These are phyloP conservation scores for Pseudodiploospora longispora DNA, from an alignment of 2,329 filamentous ascomycete genomes.

Conservation along the genomic window DNA sequence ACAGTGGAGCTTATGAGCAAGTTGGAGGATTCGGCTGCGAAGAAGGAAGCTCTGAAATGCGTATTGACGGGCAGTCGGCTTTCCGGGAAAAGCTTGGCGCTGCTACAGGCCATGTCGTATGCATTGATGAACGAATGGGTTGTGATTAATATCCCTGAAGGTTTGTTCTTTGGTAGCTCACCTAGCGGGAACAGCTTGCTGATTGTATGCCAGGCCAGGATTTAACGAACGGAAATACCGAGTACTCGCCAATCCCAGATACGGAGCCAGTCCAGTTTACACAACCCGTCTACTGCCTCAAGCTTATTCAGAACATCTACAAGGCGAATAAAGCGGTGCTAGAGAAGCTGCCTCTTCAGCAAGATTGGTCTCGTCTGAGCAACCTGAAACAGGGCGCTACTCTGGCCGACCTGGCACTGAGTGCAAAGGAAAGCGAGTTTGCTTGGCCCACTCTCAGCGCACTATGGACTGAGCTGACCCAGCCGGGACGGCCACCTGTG, in stretches of 20 bases:
- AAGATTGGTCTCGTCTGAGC: slow-evolving; percentile 35
- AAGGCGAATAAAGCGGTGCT: slow-evolving; percentile 66
- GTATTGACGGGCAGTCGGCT: slow-evolving; percentile 67
- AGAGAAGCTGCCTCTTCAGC: slow-evolving; percentile 35
- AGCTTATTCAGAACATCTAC: slow-evolving; percentile 63
- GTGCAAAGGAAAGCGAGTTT: slow-evolving; percentile 64
- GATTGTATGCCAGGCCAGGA: slow-evolving; percentile 52
- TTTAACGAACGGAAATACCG: slow-evolving; percentile 68
- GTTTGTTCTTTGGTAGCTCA: slow-evolving; percentile 37
- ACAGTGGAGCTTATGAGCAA: slow-evolving; percentile 61
- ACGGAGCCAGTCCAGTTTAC: slow-evolving; percentile 55
- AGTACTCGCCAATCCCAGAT: slow-evolving; percentile 64
- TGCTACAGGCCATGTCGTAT: slow-evolving; percentile 77
- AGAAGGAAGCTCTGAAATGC: slow-evolving; percentile 49
- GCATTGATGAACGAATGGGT: slow-evolving; percentile 80
- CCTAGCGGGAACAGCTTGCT: slow-evolving; percentile 1
- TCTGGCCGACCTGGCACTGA: slow-evolving; percentile 61
- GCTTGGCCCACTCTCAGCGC: slow-evolving; percentile 76
- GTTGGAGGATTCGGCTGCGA: slow-evolving; percentile 47
- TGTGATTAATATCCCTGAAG: slow-evolving; percentile 82
- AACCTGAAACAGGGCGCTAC: slow-evolving; percentile 47
- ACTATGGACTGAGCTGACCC: slow-evolving; percentile 68
- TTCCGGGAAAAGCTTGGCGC: slow-evolving; percentile 78
- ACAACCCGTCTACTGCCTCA: slow-evolving; percentile 70
- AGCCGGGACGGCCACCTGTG: slow-evolving; percentile 47